Evolutionary conservation across 495 filamentous ascomycete genomes (phyloP), one percentile per base, ranked within the genome.

Genomic region (Neurospora sp.): DNA sequence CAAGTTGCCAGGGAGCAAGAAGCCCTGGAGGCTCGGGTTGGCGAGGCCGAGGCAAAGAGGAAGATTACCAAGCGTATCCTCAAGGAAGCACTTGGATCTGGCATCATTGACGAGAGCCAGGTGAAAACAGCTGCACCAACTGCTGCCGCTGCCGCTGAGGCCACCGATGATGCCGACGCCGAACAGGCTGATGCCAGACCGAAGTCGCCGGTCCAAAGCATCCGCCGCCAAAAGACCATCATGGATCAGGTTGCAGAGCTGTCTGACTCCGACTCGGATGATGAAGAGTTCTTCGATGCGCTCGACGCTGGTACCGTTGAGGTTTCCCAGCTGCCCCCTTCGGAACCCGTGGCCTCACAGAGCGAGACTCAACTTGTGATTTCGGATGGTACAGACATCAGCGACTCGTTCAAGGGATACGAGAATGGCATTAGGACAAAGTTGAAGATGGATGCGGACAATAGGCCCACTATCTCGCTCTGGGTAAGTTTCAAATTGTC

Each of bases 261-360:
- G 8, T 93, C 90, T 6, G 92, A 93, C 68, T 92, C 91, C 0
- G 93, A 93, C 73, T 90, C 90, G 0, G 96, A 90, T 40, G 91
- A 94, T 70, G 96, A 97, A 71, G 94, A 98, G 79, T 98, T 99
- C 81, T 99, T 98, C 76, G 96, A 99, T 83, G 96, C 96, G 16
- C 90, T 98, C 38, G 96, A 96, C 82, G 90, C 94, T 14, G 96
- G 96, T 20, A 92, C 96, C 73, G 91, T 98, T 61, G 90, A 96
- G 74, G 91, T 96, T 31, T 85, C 87, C 35, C 80, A 83, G 38
- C 81, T 88, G 69, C 84, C 85, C 20, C 83, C 87, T 17, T 79
- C 82, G 7, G 82, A 86, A 40, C 75, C 84, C 7, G 77, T 81
- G 20, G 81, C 88, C 72, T 77, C 81, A 3, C 77, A 82, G 3